A percentile compares a stretch with the other conserved stretches of the same genome.
Evolutionary conservation across 257 asterid genomes (phyloP).

Genomic region (Solanum corneliomulleri): DNA sequence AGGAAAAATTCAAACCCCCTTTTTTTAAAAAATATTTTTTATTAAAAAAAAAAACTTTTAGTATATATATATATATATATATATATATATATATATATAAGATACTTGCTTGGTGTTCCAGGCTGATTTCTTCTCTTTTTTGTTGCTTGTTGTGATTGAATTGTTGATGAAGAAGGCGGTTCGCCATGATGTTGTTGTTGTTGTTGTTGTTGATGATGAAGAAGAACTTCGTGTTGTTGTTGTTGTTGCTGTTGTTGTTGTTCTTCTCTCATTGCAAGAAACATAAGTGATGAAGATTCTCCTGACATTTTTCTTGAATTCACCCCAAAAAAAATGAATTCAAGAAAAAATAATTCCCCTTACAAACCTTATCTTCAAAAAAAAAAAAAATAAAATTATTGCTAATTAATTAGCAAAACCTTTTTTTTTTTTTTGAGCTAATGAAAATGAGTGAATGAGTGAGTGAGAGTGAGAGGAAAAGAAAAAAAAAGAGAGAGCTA

Average conservation of each 20-base stretch:
- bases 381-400: not conserved
- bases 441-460: not conserved
- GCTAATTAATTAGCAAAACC: not conserved
- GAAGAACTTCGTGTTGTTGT: not conserved
- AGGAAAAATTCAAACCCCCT: not conserved
- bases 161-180: not conserved
- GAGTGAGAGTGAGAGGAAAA: not conserved
- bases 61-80: not conserved
- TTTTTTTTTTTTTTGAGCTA: not conserved
- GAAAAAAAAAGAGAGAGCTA: not conserved
- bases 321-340: not conserved
- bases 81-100: not conserved
- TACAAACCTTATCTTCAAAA: not conserved
- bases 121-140: not conserved
- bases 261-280: not conserved
- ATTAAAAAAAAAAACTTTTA: not conserved
- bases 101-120: conserved; percentile 2
- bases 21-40: not conserved
- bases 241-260: not conserved
- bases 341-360: not conserved
- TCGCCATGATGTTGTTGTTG: not conserved
- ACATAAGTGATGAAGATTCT: not conserved
- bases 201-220: not conserved
- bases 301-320: not conserved
- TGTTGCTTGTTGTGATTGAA: not conserved